A percentile compares a stretch with the other conserved stretches of the same genome.
phyloP scores from a whole-genome alignment of 2,329 filamentous ascomycete species.

The Claviceps arundinis region DNA sequence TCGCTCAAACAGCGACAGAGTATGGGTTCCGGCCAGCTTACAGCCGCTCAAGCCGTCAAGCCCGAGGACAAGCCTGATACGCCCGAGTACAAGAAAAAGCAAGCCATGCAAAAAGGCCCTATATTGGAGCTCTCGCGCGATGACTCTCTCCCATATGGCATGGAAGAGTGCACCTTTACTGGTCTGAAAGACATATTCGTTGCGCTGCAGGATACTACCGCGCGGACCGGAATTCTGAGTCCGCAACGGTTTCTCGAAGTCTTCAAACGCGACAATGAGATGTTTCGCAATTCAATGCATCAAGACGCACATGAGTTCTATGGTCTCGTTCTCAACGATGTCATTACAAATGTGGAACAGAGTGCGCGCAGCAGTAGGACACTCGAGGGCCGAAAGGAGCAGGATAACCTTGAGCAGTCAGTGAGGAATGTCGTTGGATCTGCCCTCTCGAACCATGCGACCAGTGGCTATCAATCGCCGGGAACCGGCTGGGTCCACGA shows the following conservation, averaged over 20 bases:
- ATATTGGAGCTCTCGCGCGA: constrained; percentile 76
- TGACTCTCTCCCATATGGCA: constrained; percentile 68
- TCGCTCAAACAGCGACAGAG: constrained; percentile 42
- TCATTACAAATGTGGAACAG: constrained; percentile 87
- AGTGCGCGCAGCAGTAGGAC: constrained; percentile 56
- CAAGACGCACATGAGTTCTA: constrained; percentile 98
- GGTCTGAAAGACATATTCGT: constrained; percentile 94
- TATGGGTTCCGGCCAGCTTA: constrained; percentile 39
- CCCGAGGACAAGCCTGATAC: constrained; percentile 91
- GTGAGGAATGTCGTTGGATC: constrained; percentile 28
- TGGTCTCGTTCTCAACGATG: constrained; percentile 86
- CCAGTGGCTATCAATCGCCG: constrained; percentile 37
- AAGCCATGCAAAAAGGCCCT: constrained; percentile 76
- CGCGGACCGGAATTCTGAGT: constrained; percentile 79
- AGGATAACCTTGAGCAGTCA: constrained; percentile 36
- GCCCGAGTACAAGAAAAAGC: constrained; percentile 95
- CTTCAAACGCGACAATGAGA: constrained; percentile 85
- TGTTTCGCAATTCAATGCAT: constrained; percentile 95
- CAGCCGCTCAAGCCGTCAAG: constrained; percentile 43
- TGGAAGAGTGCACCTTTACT: constrained; percentile 91
- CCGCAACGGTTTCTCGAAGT: constrained; percentile 90
- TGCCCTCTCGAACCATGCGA: constrained; percentile 19
- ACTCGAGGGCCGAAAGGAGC: constrained; percentile 26
- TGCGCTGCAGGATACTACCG: constrained; percentile 67
- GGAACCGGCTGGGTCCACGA: constrained; percentile 88